phyloP scores from a whole-genome alignment of 2,329 filamentous ascomycete genomes.

The Alternaria consortialis region DNA sequence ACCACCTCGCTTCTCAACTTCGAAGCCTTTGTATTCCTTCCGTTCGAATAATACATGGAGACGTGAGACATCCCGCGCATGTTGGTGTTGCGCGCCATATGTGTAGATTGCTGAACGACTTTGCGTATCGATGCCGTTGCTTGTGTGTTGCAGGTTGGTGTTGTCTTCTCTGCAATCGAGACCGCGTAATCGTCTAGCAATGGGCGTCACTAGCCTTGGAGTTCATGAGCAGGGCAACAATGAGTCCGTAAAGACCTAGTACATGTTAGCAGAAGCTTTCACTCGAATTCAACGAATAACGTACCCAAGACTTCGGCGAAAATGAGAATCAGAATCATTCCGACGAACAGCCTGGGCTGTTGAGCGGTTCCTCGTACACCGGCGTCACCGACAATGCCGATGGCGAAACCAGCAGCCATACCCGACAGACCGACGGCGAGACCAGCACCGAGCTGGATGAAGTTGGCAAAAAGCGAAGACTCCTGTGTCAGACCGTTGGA shows the following conservation, averaged over 20 bases:
- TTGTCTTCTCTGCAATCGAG: constrained; percentile 45
- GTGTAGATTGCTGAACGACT: constrained; percentile 20
- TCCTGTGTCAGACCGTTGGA: constrained; percentile 61
- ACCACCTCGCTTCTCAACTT: constrained; percentile 26
- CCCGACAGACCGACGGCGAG: constrained; percentile 79
- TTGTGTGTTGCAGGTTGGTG: constrained; percentile 36
- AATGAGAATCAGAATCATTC: constrained; percentile 99
- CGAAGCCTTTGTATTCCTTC: constrained; percentile 18
- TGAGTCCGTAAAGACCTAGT: constrained; percentile 95
- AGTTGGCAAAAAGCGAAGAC: constrained; percentile 59
- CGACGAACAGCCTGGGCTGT: constrained; percentile 87
- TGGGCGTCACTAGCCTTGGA: constrained; percentile 69
- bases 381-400: constrained; percentile 73
- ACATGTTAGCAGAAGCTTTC: constrained; percentile 8
- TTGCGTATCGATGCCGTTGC: constrained; percentile 25
- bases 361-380: constrained; percentile 88
- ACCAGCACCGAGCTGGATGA: constrained; percentile 64
- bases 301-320: constrained; percentile 97
- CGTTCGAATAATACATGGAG: constrained; percentile 44
- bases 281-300: constrained; percentile 44
- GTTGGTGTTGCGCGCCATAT: constrained; percentile 37
- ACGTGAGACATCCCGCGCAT: constrained; percentile 47
- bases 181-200: constrained; percentile 25
- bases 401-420: constrained; percentile 85
- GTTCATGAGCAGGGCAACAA: constrained; percentile 99